Evolutionary conservation across 192 early-diverging fungal species (phyloP).

Genomic region (Mortierella claussenii): DNA sequence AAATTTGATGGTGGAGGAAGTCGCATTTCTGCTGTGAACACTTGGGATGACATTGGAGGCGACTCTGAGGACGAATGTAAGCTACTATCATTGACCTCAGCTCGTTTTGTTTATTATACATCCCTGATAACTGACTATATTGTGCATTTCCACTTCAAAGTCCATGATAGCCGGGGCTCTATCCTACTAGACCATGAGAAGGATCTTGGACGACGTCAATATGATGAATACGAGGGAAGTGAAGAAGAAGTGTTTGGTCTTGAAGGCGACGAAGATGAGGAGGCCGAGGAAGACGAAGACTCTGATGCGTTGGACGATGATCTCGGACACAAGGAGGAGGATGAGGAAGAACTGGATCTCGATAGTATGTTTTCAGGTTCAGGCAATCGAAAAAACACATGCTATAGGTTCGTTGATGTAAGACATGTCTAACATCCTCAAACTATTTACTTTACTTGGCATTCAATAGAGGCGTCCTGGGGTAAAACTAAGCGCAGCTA

Average conservation of each 20-base stretch:
- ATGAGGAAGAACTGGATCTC: slow-evolving; percentile 52
- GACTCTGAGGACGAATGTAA: slow-evolving; percentile 83
- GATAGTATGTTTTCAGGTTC: slow-evolving; percentile 38
- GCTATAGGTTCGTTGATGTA: background rate
- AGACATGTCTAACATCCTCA: background rate
- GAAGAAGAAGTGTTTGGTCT: slow-evolving; percentile 85
- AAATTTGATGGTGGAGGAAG: slow-evolving; percentile 50
- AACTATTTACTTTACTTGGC: slow-evolving; percentile 9
- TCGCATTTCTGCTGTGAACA: slow-evolving; percentile 71
- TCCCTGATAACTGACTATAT: background rate
- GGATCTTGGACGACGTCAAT: slow-evolving; percentile 22
- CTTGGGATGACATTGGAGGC: slow-evolving; percentile 79
- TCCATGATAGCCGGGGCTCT: slow-evolving; percentile 41
- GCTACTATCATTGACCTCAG: too few species aligned
- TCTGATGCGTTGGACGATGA: slow-evolving; percentile 51
- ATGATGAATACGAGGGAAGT: slow-evolving; percentile 66
- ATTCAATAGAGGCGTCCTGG: slow-evolving; percentile 75
- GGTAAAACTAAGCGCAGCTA: slow-evolving; percentile 80
- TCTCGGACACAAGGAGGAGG: slow-evolving; percentile 29
- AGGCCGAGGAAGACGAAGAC: slow-evolving; percentile 59
- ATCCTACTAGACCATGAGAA: slow-evolving; percentile 43
- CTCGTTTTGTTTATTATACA: background rate
- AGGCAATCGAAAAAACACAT: background rate
- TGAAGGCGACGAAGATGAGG: slow-evolving; percentile 60
- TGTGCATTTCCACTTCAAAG: background rate